Evolutionary conservation across 305 asterid genomes (phyloP), one percentile per base, ranked within the genome.

Genomic region (Petunia hybrid): DNA sequence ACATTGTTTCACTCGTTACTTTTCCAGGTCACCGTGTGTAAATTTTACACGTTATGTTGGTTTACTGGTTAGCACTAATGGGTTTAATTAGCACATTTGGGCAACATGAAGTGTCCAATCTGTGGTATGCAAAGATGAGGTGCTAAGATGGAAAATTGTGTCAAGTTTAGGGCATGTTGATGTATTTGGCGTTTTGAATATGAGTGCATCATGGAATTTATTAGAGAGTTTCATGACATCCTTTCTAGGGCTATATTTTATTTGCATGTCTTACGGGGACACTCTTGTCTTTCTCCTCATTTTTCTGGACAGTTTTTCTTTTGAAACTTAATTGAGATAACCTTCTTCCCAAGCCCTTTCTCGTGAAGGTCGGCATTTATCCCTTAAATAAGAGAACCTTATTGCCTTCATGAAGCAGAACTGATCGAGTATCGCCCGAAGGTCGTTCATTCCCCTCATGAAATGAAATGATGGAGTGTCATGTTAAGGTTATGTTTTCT

Each of bases 341-440:
- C 68, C 42, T 56, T 3, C n/a, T 35, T 61, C 66, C 1, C 4
- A n/a, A 5, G 6, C 42, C 39, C 13, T 60, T 60, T 4, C 65
- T 60, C 12, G n/a, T 31, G 68, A 35, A 62, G 68, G 42, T 62
- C n/a, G 13, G 76, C 39, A 4, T n/a, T 68, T 39, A 43, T 68
- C 43, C 56, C 53, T 68, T 43, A 8, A 43, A 62, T 62, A 62
- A 62, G 38, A 35, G 42, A 41, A 35, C 42, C 39, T 62, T 62
- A 3, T 9, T 62, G 31, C 42, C 68, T 62, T 62, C n/a, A 4
- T n/a, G 57, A 16, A 16, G 43, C 76, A 68, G 57, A 68, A 68
- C 42, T 43, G 57, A 68, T 68, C 40, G 31, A 67, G 75, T 67
- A n/a, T 14, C 55, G n/a, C 35, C 42, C 56, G 39, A 69, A 69